Conservation (phyloP, 495 filamentous ascomycete species). For the Stereocaulon alpinum region DNA sequence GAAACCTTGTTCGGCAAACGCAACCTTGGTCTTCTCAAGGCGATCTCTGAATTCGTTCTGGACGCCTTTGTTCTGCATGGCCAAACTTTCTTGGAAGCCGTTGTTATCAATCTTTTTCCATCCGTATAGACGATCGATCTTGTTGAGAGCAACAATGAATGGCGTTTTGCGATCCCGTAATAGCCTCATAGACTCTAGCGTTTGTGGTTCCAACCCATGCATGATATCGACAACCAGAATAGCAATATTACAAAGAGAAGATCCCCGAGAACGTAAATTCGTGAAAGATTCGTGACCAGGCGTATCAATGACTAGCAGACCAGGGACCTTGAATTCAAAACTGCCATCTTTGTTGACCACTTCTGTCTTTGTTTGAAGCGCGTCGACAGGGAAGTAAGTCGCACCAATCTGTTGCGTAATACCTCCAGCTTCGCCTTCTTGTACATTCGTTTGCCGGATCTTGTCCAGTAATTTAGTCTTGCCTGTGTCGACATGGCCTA, state of each 20-base stretch:
- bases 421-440: constrained; percentile 98
- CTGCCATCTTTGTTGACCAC: constrained; percentile 84
- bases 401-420: constrained; percentile 99
- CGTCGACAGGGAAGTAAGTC: constrained; percentile 97
- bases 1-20: constrained; percentile 92
- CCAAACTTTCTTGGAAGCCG: constrained; percentile 86
- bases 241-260: constrained; percentile 97
- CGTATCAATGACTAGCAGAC: constrained; percentile 95
- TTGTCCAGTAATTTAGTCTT: constrained; percentile 99
- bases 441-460: constrained; percentile 96
- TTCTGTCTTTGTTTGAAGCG: constrained; percentile 77
- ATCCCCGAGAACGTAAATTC: constrained; percentile 90
- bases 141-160: constrained; percentile 98
- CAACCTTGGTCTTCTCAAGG: constrained; percentile 81
- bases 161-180: constrained; percentile 90
- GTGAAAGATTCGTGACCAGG: constrained; percentile 99
- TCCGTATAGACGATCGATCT: constrained; percentile 97
- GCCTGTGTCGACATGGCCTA: constrained; percentile 99
- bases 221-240: constrained; percentile 99
- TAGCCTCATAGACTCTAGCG: constrained; percentile 90
- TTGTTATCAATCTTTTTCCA: constrained; percentile 99
- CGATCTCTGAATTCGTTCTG: constrained; percentile 92
- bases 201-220: constrained; percentile 98
- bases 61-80: constrained; percentile 83
- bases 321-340: constrained; percentile 97